A percentile compares a stretch with the other conserved stretches of the same genome.
These are phyloP conservation scores for Withania somnifera DNA, from an alignment of 305 asterid genomes.

Conservation along the genomic window DNA sequence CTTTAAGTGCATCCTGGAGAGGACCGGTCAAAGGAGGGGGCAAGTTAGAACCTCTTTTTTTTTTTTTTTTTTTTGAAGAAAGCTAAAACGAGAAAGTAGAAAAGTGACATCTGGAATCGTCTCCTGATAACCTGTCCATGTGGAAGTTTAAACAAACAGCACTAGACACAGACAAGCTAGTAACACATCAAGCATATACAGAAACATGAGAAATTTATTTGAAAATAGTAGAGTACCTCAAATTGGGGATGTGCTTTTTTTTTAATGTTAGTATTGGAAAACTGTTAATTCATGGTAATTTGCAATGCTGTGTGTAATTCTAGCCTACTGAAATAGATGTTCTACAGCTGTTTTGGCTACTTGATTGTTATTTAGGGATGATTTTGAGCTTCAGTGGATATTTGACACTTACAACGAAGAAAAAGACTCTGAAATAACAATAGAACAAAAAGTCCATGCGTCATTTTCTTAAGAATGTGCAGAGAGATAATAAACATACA, in stretches of 20 bases:
- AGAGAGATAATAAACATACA: too few relatives aligned
- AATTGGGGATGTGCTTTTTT: too few relatives aligned
- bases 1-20: conserved; percentile 51
- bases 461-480: neutral
- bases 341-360: neutral
- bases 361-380: neutral
- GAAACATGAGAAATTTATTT: neutral
- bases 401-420: neutral
- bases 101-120: neutral
- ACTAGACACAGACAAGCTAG: neutral
- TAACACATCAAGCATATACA: neutral
- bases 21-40: neutral
- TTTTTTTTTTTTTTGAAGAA: neutral
- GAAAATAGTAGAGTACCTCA: neutral
- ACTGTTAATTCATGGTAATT: neutral
- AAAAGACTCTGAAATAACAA: neutral
- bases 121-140: neutral
- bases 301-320: neutral
- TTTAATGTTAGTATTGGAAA: neutral
- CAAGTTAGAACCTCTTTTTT: neutral
- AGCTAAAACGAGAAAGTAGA: neutral
- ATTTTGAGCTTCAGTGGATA: neutral
- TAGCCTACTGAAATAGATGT: neutral
- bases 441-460: neutral
- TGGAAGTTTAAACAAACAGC: neutral